Evolutionary conservation across 208 protist genomes (phyloP).

Genomic region (Phytomonas sp.): DNA sequence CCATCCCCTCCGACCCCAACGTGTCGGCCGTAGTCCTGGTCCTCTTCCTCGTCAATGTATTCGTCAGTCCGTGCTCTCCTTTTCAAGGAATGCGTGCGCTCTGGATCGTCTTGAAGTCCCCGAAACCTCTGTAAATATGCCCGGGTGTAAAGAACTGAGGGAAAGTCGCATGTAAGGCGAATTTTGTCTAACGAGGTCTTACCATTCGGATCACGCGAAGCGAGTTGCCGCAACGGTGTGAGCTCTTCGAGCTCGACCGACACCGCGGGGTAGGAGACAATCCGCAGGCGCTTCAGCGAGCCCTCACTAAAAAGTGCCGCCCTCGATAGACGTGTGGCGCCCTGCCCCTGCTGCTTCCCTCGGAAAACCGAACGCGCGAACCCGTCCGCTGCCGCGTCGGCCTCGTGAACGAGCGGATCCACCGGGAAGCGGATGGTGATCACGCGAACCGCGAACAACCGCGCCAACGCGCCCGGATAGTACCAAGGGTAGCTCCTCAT

Average conservation of each 20-base stretch:
- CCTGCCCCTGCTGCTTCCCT: not conserved
- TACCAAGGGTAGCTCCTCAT: slow-evolving; percentile 17
- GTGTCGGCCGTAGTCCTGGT: not conserved
- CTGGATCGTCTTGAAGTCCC: not conserved
- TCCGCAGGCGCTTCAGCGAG: slow-evolving; percentile 12
- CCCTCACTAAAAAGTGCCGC: slow-evolving; percentile 11
- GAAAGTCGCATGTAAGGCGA: not conserved
- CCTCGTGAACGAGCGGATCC: not conserved
- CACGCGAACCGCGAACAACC: slow-evolving; percentile 20
- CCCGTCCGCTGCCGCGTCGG: not conserved
- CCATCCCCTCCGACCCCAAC: no score
- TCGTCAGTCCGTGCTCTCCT: not conserved
- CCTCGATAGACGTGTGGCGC: not conserved
- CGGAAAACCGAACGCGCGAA: not conserved
- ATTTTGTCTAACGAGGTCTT: not conserved
- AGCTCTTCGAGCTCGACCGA: slow-evolving; percentile 4
- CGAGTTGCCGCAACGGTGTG: not conserved
- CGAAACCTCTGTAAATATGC: not conserved
- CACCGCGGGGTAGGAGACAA: slow-evolving; percentile 26
- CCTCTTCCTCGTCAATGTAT: not conserved
- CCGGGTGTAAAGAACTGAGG: not conserved
- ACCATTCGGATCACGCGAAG: not conserved
- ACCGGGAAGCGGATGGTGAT: slow-evolving; percentile 21
- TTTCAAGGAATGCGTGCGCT: not conserved
- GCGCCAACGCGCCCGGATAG: slow-evolving; percentile 13